Conservation (phyloP, 805 yeast species). For the Yamadazyma philogaea region DNA sequence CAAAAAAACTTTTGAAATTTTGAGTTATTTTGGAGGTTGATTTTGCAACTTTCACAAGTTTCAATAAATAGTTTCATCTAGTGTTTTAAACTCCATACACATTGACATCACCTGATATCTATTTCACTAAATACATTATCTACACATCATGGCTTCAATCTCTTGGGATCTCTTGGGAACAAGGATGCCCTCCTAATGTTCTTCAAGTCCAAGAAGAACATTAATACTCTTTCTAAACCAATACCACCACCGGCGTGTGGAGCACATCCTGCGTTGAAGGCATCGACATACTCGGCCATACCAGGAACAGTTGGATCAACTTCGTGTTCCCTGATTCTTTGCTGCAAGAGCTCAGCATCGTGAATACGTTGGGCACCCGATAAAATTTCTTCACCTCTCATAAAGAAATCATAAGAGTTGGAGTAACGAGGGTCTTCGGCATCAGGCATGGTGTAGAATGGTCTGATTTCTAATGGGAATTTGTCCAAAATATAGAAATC, state of each 20-base stretch:
- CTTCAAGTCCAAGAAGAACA: conserved; percentile 96
- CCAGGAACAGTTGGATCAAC: conserved; percentile 81
- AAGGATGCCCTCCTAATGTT: conserved; percentile 97
- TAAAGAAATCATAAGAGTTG: conserved; percentile 97
- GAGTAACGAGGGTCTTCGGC: conserved; percentile 88
- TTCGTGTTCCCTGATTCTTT: conserved; percentile 81
- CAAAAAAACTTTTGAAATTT: too few species aligned
- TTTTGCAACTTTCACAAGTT: neutral
- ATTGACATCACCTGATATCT: too few species aligned
- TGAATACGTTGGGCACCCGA: conserved; percentile 99
- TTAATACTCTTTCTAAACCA: conserved; percentile 96
- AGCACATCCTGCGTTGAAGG: conserved; percentile 91
- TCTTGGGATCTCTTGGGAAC: conserved; percentile 98
- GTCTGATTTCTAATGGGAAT: conserved; percentile 95
- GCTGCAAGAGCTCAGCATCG: conserved; percentile 76
- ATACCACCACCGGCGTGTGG: conserved; percentile 99
- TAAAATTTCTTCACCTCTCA: conserved; percentile 99
- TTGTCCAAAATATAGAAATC: conserved; percentile 98
- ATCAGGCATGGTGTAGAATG: conserved; percentile 99
- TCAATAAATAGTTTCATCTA: too few species aligned
- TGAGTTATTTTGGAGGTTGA: neutral
- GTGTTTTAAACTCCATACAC: too few species aligned
- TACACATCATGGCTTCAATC: conserved; percentile 70
- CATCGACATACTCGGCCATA: conserved; percentile 84
- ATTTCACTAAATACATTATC: neutral